These are phyloP conservation scores for Populus deltoides DNA, from an alignment of 345 rosid genomes.

Conservation along the genomic window DNA sequence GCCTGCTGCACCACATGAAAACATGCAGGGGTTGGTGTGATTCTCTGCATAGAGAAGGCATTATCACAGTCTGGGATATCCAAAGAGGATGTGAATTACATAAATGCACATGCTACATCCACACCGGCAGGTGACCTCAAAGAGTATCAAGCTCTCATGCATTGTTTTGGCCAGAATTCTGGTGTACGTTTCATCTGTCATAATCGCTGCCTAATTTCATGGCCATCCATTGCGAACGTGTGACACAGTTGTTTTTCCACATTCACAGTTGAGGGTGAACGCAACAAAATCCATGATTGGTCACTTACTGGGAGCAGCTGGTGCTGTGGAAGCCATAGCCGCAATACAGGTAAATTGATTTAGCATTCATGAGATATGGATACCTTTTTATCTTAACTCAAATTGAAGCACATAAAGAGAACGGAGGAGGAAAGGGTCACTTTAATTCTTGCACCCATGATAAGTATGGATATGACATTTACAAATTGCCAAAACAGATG, in stretches of 20 bases:
- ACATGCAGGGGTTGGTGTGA: conserved; percentile 63
- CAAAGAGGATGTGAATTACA: conserved; percentile 68
- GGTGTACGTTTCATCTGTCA: conserved; percentile 41
- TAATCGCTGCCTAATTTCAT: neutral
- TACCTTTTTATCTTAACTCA: neutral
- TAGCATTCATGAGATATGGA: neutral
- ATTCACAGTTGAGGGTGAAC: conserved; percentile 65
- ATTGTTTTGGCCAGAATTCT: conserved; percentile 74
- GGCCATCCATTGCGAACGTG: conserved; percentile 1
- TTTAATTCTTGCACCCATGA: neutral
- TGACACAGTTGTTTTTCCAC: conserved; percentile 12
- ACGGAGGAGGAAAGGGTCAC: neutral
- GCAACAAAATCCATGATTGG: conserved; percentile 97
- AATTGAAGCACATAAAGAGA: neutral
- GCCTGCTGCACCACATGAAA: conserved; percentile 5
- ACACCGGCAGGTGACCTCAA: conserved; percentile 84
- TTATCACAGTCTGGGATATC: conserved; percentile 67
- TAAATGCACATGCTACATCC: conserved; percentile 96
- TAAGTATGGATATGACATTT: neutral
- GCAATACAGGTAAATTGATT: conserved; percentile 63
- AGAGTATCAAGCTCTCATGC: conserved; percentile 75
- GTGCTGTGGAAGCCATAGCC: conserved; percentile 90
- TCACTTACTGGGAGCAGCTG: conserved; percentile 91
- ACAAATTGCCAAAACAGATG: neutral
- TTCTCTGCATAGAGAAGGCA: conserved; percentile 86